Base-by-base conservation (phyloP, 208 protist genomes). In the Kentomonas sorsogonicus region DNA sequence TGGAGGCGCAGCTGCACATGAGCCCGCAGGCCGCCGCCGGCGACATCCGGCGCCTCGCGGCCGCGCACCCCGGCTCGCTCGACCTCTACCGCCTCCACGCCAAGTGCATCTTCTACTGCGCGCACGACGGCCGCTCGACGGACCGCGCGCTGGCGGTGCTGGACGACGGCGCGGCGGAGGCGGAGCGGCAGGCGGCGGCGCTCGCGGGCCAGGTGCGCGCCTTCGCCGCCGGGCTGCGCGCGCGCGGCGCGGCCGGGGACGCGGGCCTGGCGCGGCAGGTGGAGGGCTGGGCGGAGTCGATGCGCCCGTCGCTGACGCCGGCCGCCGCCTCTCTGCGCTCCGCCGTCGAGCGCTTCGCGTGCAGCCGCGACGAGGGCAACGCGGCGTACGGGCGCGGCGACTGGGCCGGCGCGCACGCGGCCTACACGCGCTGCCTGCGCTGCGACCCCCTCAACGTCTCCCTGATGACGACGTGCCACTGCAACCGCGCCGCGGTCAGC, bases 401-500 rank as follows among this genome's bases (percentile, higher is more conserved):
- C 30, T 95, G 82, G 85, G 30, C 58, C 13, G 73, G 67, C 38
- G 79, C 83, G 0, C 62, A 77, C 15, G 46, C 47, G 16, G 83
- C 77, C 34, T 91, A 93, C 66, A 85, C 82, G 15, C 72, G 66
- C 22, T 83, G 75, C 56, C 74, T 91, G 34, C 56, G 76, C 30
- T 41, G 82, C 31, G 79, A 89, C 66, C 69, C 76, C 40, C 55
- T 58, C 18, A 92, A 93, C 60, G 47, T 59, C 20, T 80, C 74
- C 15, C 72, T 94, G 16, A 59, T 88, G 23, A 70, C 78, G 20
- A 60, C 77, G 26, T 82, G 79, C 3, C 78, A 91, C 62, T 88
- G 83, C 62, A 92, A 93, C 51, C 83, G 89, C 15, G 76, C 84
- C 16, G 83, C 89, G n/a, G 76, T 83, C 33, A 77, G 72, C 45